Evolutionary conservation across 2,329 filamentous ascomycete genomes (phyloP), one percentile per base, ranked within the genome.

Genomic region (Aureobasidium sp.): DNA sequence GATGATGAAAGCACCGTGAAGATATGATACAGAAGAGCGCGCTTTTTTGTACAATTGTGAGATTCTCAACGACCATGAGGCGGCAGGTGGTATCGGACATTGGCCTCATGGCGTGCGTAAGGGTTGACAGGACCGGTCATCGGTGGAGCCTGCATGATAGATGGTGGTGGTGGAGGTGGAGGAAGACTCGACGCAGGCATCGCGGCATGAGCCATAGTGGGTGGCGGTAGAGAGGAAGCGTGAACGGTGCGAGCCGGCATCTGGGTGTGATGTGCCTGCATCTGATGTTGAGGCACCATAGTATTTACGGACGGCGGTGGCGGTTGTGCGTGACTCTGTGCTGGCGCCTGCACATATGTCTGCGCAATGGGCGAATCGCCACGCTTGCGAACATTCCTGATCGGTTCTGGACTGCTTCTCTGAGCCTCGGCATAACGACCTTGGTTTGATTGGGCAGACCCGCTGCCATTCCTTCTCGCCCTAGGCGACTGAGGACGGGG

Each of bases 401-500:
- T 61, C 17, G 49, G 37, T 25, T 64, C 63, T 27, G 59, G 62
- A 49, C 62, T 63, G 25, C 37, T 34, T 45, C 34, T 34, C 15
- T 36, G 34, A 45, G 17, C 37, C 22, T 44, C 58, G 45, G 27
- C 17, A 42, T 60, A 60, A 2, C 22, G 41, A 8, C 20, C 55
- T 37, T 59, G 55, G 6, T 22, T 36, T 17, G 42, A 3, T 22
- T 44, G 29, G 3, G 31, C 41, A 27, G 61, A 37, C 20, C 49
- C 37, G 39, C 20, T 57, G 14, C 57, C 55, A 29, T 52, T 48
- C 27, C 74, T 69, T 34, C 72, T 58, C 4, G 44, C 66, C 31
- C 76, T 71, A 11, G 78, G 78, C 3, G 78, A 80, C 25, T 70
- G 67, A 2, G 77, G 77, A 42, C 78, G 72, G 20, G 75, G 73